Percentiles rank a stretch among this genome's conserved stretches.
phyloP scores from a whole-genome alignment of 1,139 yeast species.

The Kodamaea sp. region DNA sequence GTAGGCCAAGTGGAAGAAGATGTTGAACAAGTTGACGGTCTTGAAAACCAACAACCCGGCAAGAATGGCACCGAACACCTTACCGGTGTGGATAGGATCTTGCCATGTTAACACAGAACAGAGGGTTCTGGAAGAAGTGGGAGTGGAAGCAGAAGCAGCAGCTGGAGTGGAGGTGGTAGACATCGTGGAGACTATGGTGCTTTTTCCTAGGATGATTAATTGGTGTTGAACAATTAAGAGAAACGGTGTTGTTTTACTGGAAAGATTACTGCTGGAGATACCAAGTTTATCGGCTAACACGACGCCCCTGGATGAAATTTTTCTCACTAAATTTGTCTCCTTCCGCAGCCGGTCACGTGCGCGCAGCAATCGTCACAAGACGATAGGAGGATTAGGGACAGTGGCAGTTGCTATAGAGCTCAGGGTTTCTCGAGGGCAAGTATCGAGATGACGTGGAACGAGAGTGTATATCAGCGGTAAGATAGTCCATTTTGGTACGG shows the following conservation, averaged over 20 bases:
- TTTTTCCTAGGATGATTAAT: too few relatives aligned
- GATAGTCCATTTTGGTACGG: too few relatives aligned
- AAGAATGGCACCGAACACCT: constrained; percentile 68
- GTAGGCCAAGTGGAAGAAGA: constrained; percentile 58
- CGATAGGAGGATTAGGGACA: constrained; percentile 1
- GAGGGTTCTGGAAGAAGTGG: constrained; percentile 11
- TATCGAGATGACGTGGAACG: too few relatives aligned
- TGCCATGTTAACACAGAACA: constrained; percentile 70
- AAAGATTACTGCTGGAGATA: constrained; percentile 1
- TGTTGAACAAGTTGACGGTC: constrained; percentile 67
- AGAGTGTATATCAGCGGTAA: too few relatives aligned
- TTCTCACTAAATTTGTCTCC: too few relatives aligned
- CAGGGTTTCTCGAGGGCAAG: too few relatives aligned
- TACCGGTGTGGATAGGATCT: constrained; percentile 77
- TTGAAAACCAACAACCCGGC: constrained; percentile 63
- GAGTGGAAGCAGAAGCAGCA: constrained; percentile 17
- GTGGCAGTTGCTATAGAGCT: background rate
- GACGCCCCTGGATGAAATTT: constrained; percentile 13
- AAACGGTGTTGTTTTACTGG: background rate
- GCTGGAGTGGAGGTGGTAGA: constrained; percentile 10
- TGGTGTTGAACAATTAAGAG: background rate
- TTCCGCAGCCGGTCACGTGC: constrained; percentile 8
- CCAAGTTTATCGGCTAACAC: constrained; percentile 8
- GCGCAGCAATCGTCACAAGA: constrained; percentile 10
- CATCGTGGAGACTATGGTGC: constrained; percentile 2